These are phyloP conservation scores for Phytophthora capsici DNA, from an alignment of 352 stramenopile genomes.

Conservation along the genomic window DNA sequence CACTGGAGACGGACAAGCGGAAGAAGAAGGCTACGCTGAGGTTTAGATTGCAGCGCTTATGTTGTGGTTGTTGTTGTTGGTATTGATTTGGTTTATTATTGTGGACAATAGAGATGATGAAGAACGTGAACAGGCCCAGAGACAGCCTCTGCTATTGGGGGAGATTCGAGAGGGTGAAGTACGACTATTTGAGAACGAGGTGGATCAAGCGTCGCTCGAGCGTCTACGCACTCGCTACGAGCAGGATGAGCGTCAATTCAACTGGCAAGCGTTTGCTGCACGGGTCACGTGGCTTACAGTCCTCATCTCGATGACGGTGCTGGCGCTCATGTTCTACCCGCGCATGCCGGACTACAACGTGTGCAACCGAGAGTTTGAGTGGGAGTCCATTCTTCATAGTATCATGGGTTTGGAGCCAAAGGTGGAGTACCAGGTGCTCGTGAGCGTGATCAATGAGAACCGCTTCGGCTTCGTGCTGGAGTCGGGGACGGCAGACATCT, in stretches of 20 bases:
- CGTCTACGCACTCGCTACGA: conserved; percentile 54
- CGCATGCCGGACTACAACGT: conserved; percentile 90
- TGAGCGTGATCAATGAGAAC: conserved; percentile 91
- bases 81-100: conserved; percentile 2
- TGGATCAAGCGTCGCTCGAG: conserved; percentile 60
- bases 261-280: conserved; percentile 56
- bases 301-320: conserved; percentile 65
- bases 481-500: conserved; percentile 78
- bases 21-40: conserved; percentile 39
- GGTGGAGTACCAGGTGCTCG: conserved; percentile 86
- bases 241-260: conserved; percentile 52
- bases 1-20: conserved; percentile 29
- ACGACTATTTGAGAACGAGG: conserved; percentile 63
- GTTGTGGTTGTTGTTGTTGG: neutral
- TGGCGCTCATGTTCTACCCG: conserved; percentile 89
- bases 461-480: conserved; percentile 86
- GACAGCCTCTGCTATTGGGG: conserved; percentile 59
- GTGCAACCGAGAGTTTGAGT: conserved; percentile 90
- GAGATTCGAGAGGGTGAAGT: conserved; percentile 60
- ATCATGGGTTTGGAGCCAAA: conserved; percentile 75
- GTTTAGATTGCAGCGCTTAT: conserved; percentile 3
- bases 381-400: conserved; percentile 86
- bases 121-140: conserved; percentile 42
- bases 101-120: conserved; percentile 39
- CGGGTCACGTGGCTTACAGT: conserved; percentile 61